Evolutionary conservation across 768 basidiomycete genomes (phyloP).

Genomic region (Leccinum imitatum): DNA sequence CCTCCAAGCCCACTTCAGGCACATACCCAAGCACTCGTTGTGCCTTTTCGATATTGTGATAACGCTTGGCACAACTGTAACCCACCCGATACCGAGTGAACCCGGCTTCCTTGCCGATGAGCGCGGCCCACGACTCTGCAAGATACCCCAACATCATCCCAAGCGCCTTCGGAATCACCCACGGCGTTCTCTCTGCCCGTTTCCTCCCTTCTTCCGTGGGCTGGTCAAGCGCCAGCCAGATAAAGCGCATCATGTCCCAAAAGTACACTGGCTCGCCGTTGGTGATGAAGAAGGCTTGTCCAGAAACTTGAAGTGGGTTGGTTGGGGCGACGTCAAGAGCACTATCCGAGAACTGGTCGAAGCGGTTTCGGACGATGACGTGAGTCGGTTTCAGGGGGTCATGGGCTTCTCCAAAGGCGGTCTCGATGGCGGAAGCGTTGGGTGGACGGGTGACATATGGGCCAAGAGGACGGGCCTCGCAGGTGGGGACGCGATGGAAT

Average conservation of each 20-base stretch:
- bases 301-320: conserved; percentile 77
- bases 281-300: conserved; percentile 94
- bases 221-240: conserved; percentile 74
- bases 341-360: conserved; percentile 72
- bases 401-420: conserved; percentile 51
- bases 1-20: conserved; percentile 84
- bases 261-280: conserved; percentile 96
- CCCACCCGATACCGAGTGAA: conserved; percentile 86
- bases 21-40: conserved; percentile 90
- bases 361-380: conserved; percentile 72
- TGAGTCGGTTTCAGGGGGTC: conserved; percentile 38
- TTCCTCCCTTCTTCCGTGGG: conserved; percentile 45
- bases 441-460: conserved; percentile 67
- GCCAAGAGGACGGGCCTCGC: conserved; percentile 76
- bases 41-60: conserved; percentile 94
- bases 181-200: conserved; percentile 35
- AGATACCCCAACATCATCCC: conserved; percentile 71
- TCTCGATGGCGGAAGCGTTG: conserved; percentile 56
- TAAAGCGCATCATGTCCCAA: conserved; percentile 85
- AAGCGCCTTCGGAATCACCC: conserved; percentile 57
- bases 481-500: conserved; percentile 71
- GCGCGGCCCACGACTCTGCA: conserved; percentile 71
- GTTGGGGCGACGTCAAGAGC: conserved; percentile 51
- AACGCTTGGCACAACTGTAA: conserved; percentile 76
- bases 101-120: conserved; percentile 75